phyloP scores from a whole-genome alignment of 2,329 filamentous ascomycete genomes.

The Chalaropsis thielavioides region DNA sequence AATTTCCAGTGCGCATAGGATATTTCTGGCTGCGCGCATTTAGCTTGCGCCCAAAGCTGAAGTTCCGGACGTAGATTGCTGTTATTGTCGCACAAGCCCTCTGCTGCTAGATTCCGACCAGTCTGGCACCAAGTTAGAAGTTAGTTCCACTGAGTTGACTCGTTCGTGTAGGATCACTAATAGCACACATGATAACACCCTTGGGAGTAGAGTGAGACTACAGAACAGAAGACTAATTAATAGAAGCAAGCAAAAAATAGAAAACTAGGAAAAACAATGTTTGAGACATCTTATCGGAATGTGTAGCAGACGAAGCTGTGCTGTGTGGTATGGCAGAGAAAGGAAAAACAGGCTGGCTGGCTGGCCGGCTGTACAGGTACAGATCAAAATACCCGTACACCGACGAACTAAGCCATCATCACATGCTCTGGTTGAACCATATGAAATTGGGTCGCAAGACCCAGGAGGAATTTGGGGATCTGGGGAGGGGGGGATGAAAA shows the following conservation, averaged over 20 bases:
- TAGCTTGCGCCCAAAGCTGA: neutral
- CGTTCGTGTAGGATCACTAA: constrained; percentile 1
- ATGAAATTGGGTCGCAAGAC: neutral
- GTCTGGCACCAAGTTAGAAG: neutral
- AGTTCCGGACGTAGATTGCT: neutral
- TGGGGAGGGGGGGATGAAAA: neutral
- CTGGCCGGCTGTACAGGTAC: neutral
- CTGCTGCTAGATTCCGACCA: neutral
- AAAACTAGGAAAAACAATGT: neutral
- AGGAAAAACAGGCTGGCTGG: neutral
- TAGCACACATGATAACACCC: neutral
- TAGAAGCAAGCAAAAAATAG: neutral
- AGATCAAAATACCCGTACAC: neutral
- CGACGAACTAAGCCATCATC: neutral
- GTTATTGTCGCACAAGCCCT: neutral
- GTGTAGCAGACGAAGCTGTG: neutral
- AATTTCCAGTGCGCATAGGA: neutral
- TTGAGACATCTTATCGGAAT: neutral
- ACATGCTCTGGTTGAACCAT: neutral
- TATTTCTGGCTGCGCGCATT: neutral
- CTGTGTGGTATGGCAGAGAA: neutral
- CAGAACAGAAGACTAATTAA: neutral
- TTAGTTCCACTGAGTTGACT: neutral
- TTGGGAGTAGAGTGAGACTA: neutral
- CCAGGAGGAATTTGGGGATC: neutral